Conservation (phyloP, 331 rosid genomes). For the Prunus yedoensis region DNA sequence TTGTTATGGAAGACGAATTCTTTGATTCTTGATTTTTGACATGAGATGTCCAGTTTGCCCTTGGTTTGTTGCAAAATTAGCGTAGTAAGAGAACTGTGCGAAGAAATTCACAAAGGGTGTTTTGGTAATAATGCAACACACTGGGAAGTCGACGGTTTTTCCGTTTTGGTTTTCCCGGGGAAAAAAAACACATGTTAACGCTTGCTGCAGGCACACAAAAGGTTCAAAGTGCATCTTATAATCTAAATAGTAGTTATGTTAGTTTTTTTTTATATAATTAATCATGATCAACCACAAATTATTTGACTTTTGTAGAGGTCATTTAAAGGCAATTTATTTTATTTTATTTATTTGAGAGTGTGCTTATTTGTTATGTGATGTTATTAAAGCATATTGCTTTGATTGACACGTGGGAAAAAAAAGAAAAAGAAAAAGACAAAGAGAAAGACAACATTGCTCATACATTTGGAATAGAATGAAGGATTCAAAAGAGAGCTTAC, state of each 20-base stretch:
- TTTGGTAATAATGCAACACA: not conserved
- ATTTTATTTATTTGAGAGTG: too few species aligned
- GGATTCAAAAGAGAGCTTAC: not conserved
- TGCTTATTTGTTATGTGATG: too few species aligned
- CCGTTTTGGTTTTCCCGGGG: conserved; percentile 12
- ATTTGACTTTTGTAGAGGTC: too few species aligned
- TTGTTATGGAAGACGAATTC: not conserved
- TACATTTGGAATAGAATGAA: not conserved
- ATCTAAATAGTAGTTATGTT: not conserved
- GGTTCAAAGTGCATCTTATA: not conserved
- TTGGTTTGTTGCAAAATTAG: not conserved
- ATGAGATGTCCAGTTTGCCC: not conserved
- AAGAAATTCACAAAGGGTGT: not conserved
- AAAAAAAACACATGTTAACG: not conserved
- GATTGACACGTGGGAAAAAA: not conserved
- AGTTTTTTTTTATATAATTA: too few species aligned
- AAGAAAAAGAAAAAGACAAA: not conserved
- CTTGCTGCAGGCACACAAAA: not conserved
- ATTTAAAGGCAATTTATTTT: too few species aligned
- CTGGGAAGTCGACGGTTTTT: not conserved
- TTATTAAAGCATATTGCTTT: not conserved
- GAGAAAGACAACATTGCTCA: not conserved
- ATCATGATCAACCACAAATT: too few species aligned
- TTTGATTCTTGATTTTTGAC: not conserved
- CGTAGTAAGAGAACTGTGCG: too few species aligned